Evolutionary conservation across 495 filamentous ascomycete species (phyloP), one percentile per base, ranked within the genome.

Genomic region (Hypoxylon subgilvum): DNA sequence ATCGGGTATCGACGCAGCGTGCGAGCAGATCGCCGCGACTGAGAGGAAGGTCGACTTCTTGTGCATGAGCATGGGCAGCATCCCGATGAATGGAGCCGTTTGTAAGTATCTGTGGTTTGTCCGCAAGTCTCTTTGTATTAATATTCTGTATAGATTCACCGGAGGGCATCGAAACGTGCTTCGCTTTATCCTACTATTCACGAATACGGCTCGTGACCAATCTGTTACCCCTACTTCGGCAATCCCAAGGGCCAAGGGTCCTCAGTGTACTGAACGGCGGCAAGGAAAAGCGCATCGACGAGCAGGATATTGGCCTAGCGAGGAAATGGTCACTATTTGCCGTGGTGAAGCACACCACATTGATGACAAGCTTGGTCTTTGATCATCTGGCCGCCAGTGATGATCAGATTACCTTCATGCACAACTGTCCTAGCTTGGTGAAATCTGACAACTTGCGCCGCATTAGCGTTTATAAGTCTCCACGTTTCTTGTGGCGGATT

Each of bases 41-140:
- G 43, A 58, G 21, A 49, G 12, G 0, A 64, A 57, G 32, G 57
- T 63, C 8, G 61, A 70, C 27, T 68, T 52, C 14, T 32, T 69
- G 7, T 69, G 31, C 38, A 65, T 69, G 52, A 62, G 60, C 34
- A 47, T 50, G n/a, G 64, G 61, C 0, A 38, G 51, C 4, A 17
- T 65, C 10, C 61, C 53, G 4, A 1, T 57, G 2, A 23, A 17
- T 13, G 52, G 61, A 1, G 18, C 56, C 6, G 23, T 22, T 17
- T 53, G 64, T 52, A 52, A 22, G 3, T 36, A 10, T n/a, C 13
- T 23, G 2, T 23, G 16, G 5, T 14, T 48, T 42, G 6, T 35
- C 10, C 5, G 0, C 7, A 3, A 22, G 3, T n/a, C 17, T 36
- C 30, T 10, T 16, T n/a, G 0, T 14, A 28, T 18, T 9, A 45